Evolutionary conservation across 2,329 filamentous ascomycete genomes (phyloP), one percentile per base, ranked within the genome.

Genomic region (Cytospora mali): DNA sequence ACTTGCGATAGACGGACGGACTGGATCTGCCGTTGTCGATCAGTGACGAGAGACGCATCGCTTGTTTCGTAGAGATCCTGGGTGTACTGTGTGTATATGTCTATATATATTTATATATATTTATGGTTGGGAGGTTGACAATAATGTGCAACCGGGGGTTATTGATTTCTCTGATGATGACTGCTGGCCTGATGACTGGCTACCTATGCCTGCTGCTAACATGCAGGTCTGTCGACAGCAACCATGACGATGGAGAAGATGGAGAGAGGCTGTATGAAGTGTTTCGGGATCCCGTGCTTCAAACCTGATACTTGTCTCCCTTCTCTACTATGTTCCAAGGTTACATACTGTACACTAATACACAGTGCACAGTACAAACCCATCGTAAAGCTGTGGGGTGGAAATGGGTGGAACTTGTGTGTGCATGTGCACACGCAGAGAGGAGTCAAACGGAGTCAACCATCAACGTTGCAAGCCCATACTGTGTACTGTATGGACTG

Each of bases 11-110:
- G 31, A n/a, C 50, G 35, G 58, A 21, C 50, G 58, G 39, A 54
- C 31, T 58, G 56, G 56, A 49, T 58, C 56, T 60, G 58, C 58
- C 58, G 50, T 60, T 60, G 58, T 21, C 58, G 58, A 60, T 60
- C 58, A 60, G 35, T 29, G 16, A 48, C 52, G 50, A 54, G 21
- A 35, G 42, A 31, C 39, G 25, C 58, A 60, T 51, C 50, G 50
- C 50, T 50, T 54, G 53, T 60, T 60, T 60, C 58, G 50, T 54
- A 25, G 58, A 23, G 27, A 31, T 39, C n/a, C 50, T 35, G 49
- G 57, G 14, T 52, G 16, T 21, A 51, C 27, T 16, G 10, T 7
- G 7, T n/a, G 16, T 48, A 16, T 6, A 16, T 21, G 9, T 23
- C 42, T 48, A 49, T 27, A 42, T 28, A 51, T 58, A 49, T 29